phyloP scores from a whole-genome alignment of 805 yeast species.

The Priceomyces haplophilus region DNA sequence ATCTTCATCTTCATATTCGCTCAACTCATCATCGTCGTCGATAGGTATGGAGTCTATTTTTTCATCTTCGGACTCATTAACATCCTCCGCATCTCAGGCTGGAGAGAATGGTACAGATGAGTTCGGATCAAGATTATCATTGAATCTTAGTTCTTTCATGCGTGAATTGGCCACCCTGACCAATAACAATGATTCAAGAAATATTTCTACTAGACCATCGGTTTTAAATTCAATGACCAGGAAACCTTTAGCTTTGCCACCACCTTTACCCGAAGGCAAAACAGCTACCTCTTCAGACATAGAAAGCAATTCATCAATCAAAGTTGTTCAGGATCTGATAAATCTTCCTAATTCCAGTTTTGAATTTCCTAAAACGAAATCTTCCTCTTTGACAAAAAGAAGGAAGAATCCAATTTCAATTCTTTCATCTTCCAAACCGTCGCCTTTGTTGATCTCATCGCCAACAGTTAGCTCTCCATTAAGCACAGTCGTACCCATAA shows the following conservation, averaged over 20 bases:
- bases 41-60: slow-evolving; percentile 25
- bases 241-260: slow-evolving; percentile 14
- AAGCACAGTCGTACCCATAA: slow-evolving; percentile 27
- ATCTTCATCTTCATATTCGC: slow-evolving; percentile 23
- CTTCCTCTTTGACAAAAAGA: neutral
- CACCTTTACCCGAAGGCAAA: slow-evolving; percentile 10
- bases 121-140: slow-evolving; percentile 17
- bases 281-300: neutral
- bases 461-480: slow-evolving; percentile 37
- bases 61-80: slow-evolving; percentile 30
- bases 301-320: neutral
- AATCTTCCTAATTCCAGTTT: slow-evolving; percentile 8
- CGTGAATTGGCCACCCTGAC: neutral
- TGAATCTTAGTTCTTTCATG: slow-evolving; percentile 3
- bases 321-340: neutral
- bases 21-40: slow-evolving; percentile 31
- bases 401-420: neutral
- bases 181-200: neutral
- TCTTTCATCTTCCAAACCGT: slow-evolving; percentile 4
- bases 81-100: slow-evolving; percentile 22
- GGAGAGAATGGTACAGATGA: slow-evolving; percentile 21
- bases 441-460: slow-evolving; percentile 17
- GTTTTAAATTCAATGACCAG: slow-evolving; percentile 11
- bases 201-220: slow-evolving; percentile 5
- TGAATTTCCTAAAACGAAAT: slow-evolving; percentile 12